These are phyloP conservation scores for Lipomyces sp. DNA, from an alignment of 805 yeast genomes.

Conservation along the genomic window DNA sequence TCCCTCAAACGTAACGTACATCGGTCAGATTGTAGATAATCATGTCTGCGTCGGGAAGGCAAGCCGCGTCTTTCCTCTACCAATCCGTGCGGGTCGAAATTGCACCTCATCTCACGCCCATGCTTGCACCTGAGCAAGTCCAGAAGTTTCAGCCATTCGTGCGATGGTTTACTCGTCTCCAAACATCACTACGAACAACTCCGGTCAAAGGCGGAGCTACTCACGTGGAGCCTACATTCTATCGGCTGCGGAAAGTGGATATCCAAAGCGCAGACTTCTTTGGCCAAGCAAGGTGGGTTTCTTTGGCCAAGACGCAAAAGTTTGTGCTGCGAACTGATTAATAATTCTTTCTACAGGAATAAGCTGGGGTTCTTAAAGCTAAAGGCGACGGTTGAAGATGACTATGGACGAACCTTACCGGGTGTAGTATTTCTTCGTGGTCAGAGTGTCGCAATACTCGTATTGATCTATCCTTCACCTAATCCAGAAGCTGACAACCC, in stretches of 20 bases:
- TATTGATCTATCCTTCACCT: constrained; percentile 32
- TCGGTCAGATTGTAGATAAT: no score
- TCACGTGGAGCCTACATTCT: constrained; percentile 8
- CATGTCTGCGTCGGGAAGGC: not conserved
- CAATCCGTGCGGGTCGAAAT: constrained; percentile 26
- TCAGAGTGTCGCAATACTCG: constrained; percentile 40
- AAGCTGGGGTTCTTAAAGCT: constrained; percentile 41
- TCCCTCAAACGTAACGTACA: no score
- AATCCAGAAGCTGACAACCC: constrained; percentile 27
- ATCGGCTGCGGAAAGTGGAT: constrained; percentile 31
- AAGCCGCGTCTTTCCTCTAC: constrained; percentile 15
- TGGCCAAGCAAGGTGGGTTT: constrained; percentile 18
- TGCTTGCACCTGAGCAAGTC: constrained; percentile 18
- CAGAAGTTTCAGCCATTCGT: constrained; percentile 27
- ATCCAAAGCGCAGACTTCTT: constrained; percentile 40
- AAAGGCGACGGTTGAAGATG: constrained; percentile 38
- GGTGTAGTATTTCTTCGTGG: constrained; percentile 43
- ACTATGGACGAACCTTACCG: constrained; percentile 35
- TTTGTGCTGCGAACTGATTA: not conserved
- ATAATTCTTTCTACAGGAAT: constrained; percentile 3
- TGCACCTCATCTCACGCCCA: constrained; percentile 20
- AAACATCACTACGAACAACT: constrained; percentile 17
- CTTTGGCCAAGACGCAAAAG: no score
- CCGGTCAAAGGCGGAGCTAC: constrained; percentile 26
- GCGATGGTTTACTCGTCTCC: constrained; percentile 24